A percentile compares a stretch with the other conserved stretches of the same genome.
These are phyloP conservation scores for Auriculariales sp. DNA, from an alignment of 768 basidiomycete species.

Conservation along the genomic window DNA sequence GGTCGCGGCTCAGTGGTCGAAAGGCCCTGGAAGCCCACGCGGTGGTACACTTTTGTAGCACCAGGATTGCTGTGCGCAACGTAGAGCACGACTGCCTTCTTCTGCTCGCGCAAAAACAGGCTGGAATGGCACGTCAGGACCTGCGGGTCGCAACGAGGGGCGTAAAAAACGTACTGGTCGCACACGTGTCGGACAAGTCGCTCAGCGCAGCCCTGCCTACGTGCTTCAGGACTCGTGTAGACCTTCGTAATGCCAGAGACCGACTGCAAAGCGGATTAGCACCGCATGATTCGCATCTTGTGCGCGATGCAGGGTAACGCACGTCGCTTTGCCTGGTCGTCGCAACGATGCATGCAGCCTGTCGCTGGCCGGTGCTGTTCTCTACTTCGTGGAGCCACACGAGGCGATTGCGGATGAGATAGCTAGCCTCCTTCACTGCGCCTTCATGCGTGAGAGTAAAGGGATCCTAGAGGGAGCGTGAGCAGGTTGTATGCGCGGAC, in stretches of 20 bases:
- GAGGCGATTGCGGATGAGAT: constrained; percentile 29
- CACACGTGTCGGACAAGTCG: constrained; percentile 35
- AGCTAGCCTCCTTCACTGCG: constrained; percentile 36
- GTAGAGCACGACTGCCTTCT: constrained; percentile 44
- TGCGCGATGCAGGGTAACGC: background rate
- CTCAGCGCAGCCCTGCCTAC: constrained; percentile 42
- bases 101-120: constrained; percentile 28
- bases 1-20: constrained; percentile 14
- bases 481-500: background rate
- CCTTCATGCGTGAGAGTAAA: constrained; percentile 29
- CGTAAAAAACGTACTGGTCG: constrained; percentile 6
- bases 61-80: constrained; percentile 43
- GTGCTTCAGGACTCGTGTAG: constrained; percentile 39
- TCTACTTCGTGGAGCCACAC: constrained; percentile 50
- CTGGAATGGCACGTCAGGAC: constrained; percentile 11
- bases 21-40: constrained; percentile 54
- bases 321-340: constrained; percentile 39
- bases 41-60: constrained; percentile 39
- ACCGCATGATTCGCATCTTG: background rate
- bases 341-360: constrained; percentile 51
- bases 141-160: background rate
- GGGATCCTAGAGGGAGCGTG: constrained; percentile 28
- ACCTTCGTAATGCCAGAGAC: constrained; percentile 63
- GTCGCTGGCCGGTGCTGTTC: constrained; percentile 5
- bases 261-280: constrained; percentile 12